Conservation (phyloP, 2,329 filamentous ascomycete species). For the Fusarium haematococcum region DNA sequence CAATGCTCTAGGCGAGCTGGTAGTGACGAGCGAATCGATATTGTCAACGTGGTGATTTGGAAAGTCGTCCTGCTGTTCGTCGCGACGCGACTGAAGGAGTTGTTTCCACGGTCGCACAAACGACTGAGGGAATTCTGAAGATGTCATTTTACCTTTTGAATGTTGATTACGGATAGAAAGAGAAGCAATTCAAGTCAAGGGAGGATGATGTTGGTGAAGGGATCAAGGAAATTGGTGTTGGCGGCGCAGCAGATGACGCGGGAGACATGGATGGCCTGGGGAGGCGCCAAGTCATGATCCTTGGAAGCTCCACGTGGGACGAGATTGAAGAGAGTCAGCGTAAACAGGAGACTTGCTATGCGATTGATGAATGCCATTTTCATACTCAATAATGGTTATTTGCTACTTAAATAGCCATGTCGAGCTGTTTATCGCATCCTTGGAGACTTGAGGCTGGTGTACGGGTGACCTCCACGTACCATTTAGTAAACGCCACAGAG, state of each 20-base stretch:
- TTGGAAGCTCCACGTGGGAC: background rate
- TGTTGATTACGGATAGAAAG: background rate
- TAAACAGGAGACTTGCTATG: background rate
- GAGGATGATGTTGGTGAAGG: background rate
- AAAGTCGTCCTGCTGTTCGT: constrained; percentile 56
- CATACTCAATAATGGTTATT: background rate
- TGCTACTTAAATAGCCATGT: background rate
- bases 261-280: constrained; percentile 1
- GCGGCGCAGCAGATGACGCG: constrained; percentile 34
- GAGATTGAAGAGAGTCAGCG: background rate
- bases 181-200: background rate
- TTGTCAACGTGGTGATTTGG: constrained; percentile 61
- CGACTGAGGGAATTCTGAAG: constrained; percentile 48
- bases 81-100: constrained; percentile 46
- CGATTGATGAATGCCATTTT: background rate
- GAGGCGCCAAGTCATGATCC: constrained; percentile 17
- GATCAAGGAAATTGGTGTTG: constrained; percentile 1
- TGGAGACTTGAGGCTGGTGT: background rate
- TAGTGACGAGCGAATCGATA: constrained; percentile 60
- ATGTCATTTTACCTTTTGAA: constrained; percentile 12
- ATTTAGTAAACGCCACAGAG: background rate
- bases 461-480: background rate
- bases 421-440: background rate
- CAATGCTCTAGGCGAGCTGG: constrained; percentile 61
- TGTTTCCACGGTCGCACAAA: constrained; percentile 55